These are phyloP conservation scores for Fennellomyces sp. DNA, from an alignment of 371 early-diverging fungal species.

Conservation along the genomic window DNA sequence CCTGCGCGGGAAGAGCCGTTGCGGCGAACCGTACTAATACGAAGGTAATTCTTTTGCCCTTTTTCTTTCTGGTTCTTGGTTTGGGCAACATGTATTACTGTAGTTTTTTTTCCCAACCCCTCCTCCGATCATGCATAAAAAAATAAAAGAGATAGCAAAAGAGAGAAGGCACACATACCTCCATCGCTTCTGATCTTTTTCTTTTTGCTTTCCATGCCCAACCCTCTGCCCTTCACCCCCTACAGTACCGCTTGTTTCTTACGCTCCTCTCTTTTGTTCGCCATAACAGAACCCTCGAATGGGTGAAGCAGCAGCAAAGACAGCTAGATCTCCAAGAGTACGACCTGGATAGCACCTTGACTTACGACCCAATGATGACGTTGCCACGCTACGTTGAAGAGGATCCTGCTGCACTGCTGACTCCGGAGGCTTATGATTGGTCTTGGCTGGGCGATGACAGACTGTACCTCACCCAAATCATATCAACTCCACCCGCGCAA, in stretches of 20 bases:
- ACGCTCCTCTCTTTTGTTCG: background rate
- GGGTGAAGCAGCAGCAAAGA: conserved; percentile 1
- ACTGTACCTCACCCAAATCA: background rate
- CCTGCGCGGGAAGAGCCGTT: conserved; percentile 2
- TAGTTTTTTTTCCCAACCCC: no score
- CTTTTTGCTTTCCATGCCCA: background rate
- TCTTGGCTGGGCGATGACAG: conserved; percentile 5
- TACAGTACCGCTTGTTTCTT: background rate
- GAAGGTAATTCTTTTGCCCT: no score
- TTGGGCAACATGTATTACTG: no score
- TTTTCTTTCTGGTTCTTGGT: no score
- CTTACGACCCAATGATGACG: background rate
- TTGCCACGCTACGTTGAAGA: background rate
- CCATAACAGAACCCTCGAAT: background rate
- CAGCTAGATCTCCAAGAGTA: background rate
- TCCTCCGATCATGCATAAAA: no score
- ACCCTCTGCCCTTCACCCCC: background rate
- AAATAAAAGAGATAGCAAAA: no score
- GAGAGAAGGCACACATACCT: no score
- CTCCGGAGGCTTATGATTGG: background rate
- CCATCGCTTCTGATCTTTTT: background rate
- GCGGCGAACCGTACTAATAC: background rate
- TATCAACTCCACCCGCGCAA: background rate
- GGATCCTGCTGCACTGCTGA: background rate
- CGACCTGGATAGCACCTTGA: background rate